phyloP scores from a whole-genome alignment of 2,329 filamentous ascomycete genomes.

The Hypomyces perniciosus region DNA sequence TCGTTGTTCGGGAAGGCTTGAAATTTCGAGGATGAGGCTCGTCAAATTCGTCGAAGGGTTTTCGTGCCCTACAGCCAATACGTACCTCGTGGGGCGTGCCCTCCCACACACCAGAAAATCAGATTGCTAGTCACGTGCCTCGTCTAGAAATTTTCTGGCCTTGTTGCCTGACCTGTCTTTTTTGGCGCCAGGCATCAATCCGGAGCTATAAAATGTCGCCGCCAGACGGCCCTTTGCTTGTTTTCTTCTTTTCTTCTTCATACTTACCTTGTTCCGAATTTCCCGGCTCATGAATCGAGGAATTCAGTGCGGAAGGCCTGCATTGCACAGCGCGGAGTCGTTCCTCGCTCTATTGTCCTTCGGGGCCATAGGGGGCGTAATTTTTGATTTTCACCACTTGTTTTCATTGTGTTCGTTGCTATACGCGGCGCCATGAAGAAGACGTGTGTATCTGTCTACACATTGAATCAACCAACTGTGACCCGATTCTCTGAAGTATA shows the following conservation, averaged over 20 bases:
- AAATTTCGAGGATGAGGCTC: constrained; percentile 34
- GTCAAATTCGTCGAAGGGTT: constrained; percentile 38
- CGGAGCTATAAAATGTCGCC: constrained; percentile 28
- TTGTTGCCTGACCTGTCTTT: constrained; percentile 11
- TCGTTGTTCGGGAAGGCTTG: constrained; percentile 36
- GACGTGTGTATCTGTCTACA: too few species aligned
- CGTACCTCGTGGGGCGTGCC: constrained; percentile 28
- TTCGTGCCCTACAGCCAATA: constrained; percentile 35
- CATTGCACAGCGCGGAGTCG: constrained; percentile 51
- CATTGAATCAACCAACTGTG: too few species aligned
- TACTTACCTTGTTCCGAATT: constrained; percentile 48
- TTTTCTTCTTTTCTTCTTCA: constrained; percentile 39
- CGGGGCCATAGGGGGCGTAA: constrained; percentile 48
- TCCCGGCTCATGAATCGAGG: constrained; percentile 41
- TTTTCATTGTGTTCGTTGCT: constrained; percentile 42
- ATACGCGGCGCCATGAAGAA: constrained; percentile 39
- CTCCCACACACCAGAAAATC: constrained; percentile 13
- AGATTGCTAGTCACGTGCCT: constrained; percentile 18
- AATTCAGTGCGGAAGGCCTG: constrained; percentile 42
- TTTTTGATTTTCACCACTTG: constrained; percentile 41
- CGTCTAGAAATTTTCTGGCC: constrained; percentile 1
- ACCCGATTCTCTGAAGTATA: too few species aligned
- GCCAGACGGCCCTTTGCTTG: constrained; percentile 11
- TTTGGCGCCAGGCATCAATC: constrained; percentile 21
- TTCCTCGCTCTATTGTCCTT: constrained; percentile 46